phyloP scores from a whole-genome alignment of 2,329 filamentous ascomycete genomes.

The Microdochium paspali region DNA sequence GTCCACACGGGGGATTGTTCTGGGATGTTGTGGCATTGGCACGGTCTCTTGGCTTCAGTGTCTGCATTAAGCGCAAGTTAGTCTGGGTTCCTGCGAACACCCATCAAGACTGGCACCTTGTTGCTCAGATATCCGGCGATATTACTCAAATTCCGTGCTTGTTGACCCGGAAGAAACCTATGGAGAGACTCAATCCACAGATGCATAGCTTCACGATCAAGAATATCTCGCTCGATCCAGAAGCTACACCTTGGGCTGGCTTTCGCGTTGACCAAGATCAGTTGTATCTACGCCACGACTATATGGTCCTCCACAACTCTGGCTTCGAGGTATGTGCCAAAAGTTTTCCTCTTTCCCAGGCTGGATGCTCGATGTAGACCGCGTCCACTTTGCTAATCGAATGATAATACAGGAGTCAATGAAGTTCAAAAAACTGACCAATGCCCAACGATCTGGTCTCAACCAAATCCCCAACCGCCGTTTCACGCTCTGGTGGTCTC shows the following conservation, averaged over 20 bases:
- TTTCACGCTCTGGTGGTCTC: conserved; percentile 96
- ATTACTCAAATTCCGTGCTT: conserved; percentile 11
- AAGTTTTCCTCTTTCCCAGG: conserved; percentile 21
- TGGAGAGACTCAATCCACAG: conserved; percentile 11
- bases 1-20: conserved; percentile 1
- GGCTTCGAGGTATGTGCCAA: conserved; percentile 29
- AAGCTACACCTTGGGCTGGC: conserved; percentile 35
- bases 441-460: conserved; percentile 90
- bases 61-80: conserved; percentile 1
- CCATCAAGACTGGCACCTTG: conserved; percentile 2
- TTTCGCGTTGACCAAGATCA: conserved; percentile 41
- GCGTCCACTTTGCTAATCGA: not conserved
- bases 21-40: conserved; percentile 5
- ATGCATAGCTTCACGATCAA: conserved; percentile 26
- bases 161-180: conserved; percentile 6
- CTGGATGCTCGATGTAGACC: too few relatives aligned
- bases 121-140: conserved; percentile 9
- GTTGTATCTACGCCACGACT: conserved; percentile 38
- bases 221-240: conserved; percentile 30
- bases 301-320: conserved; percentile 35
- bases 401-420: conserved; percentile 47
- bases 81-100: conserved; percentile 2
- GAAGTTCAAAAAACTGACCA: conserved; percentile 99
- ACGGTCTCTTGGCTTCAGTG: conserved; percentile 4
- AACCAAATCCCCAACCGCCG: conserved; percentile 98